These are phyloP conservation scores for Moniliophthora roreri DNA, from an alignment of 1,284 basidiomycete species.

Conservation along the genomic window DNA sequence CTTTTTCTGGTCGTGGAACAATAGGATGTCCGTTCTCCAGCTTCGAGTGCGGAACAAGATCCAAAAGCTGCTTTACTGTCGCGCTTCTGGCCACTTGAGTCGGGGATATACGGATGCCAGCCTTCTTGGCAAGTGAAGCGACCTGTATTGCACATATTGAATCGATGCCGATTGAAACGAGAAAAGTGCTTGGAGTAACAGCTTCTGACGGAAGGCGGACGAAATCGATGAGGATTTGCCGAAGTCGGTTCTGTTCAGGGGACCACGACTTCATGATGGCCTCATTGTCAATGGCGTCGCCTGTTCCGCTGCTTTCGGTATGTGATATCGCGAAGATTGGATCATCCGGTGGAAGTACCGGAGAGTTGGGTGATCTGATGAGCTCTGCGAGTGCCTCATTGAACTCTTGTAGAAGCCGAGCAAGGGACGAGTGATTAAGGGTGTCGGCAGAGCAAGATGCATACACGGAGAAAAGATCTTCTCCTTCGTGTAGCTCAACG, in stretches of 20 bases:
- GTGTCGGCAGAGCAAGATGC: slow-evolving; percentile 34
- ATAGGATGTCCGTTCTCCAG: not conserved
- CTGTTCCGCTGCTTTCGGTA: not conserved
- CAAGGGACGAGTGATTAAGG: slow-evolving; percentile 27
- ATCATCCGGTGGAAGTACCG: slow-evolving; percentile 13
- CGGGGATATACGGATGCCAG: slow-evolving; percentile 34
- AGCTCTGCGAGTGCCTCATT: slow-evolving; percentile 27
- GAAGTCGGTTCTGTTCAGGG: not conserved
- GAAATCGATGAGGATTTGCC: slow-evolving; percentile 1
- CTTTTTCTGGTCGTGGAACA: not conserved
- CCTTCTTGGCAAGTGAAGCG: slow-evolving; percentile 35
- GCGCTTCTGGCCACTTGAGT: slow-evolving; percentile 41
- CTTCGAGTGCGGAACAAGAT: slow-evolving; percentile 11
- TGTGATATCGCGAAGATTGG: slow-evolving; percentile 16
- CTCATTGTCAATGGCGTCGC: not conserved
- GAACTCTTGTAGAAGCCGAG: slow-evolving; percentile 26
- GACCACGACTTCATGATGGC: not conserved
- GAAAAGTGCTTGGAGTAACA: slow-evolving; percentile 31
- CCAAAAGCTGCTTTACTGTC: slow-evolving; percentile 35
- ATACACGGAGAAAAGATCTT: slow-evolving; percentile 32
- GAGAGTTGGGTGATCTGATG: slow-evolving; percentile 25
- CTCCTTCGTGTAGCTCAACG: slow-evolving; percentile 40
- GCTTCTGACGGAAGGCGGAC: slow-evolving; percentile 13
- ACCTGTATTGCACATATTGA: slow-evolving; percentile 53
- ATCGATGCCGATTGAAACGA: slow-evolving; percentile 47